phyloP scores from a whole-genome alignment of 2,329 filamentous ascomycete species.

The Plectosphaerella plurivora region DNA sequence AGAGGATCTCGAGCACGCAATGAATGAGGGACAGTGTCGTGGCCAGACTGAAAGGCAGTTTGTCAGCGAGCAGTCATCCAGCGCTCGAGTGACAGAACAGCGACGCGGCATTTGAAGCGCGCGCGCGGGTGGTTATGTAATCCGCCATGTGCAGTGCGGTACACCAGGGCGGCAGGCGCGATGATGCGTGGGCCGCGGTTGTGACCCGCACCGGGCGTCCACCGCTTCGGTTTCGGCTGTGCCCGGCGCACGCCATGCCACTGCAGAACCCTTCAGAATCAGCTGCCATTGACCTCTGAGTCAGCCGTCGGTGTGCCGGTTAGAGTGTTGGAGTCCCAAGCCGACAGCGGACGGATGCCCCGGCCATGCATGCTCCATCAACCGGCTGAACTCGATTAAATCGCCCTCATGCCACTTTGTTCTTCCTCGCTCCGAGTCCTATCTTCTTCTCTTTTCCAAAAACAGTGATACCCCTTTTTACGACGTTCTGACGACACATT shows the following conservation, averaged over 20 bases:
- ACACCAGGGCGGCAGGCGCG: neutral
- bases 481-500: neutral
- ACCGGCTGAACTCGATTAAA: neutral
- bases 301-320: neutral
- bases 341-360: neutral
- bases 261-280: neutral
- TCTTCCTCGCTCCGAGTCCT: neutral
- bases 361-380: neutral
- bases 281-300: neutral
- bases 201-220: neutral
- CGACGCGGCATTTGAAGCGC: too few relatives aligned
- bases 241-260: neutral
- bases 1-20: too few relatives aligned
- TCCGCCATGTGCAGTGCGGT: neutral
- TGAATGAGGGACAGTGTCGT: too few relatives aligned
- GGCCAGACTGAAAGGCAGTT: too few relatives aligned
- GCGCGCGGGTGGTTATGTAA: neutral
- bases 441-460: neutral
- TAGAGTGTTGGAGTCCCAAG: neutral
- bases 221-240: neutral
- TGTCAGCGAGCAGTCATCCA: too few relatives aligned
- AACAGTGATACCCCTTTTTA: too few relatives aligned
- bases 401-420: neutral
- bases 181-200: neutral
- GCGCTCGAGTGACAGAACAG: too few relatives aligned